A percentile compares a stretch with the other conserved stretches of the same genome.
Evolutionary conservation across 805 yeast genomes (phyloP).

Genomic region (Starmera quercuum): DNA sequence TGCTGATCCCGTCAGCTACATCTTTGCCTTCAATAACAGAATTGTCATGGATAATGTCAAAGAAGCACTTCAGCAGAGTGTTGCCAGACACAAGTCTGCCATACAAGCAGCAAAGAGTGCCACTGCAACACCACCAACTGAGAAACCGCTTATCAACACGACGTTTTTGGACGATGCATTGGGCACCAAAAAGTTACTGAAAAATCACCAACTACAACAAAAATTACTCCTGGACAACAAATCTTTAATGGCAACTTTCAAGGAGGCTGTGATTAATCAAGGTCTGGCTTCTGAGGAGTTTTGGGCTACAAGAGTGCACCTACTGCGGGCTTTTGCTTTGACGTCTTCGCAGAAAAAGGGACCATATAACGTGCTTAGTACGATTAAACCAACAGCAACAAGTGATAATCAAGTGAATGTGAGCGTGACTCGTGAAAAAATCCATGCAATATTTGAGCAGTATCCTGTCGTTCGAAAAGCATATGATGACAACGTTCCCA

Average conservation of each 20-base stretch:
- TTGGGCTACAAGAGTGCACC: conserved; percentile 78
- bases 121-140: conserved; percentile 12
- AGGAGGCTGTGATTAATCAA: conserved; percentile 77
- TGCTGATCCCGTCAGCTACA: conserved; percentile 20
- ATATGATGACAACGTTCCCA: conserved; percentile 85
- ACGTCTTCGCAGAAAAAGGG: conserved; percentile 81
- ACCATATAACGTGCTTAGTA: conserved; percentile 87
- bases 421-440: conserved; percentile 83
- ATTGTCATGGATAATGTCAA: conserved; percentile 72
- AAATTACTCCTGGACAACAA: conserved; percentile 64
- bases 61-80: conserved; percentile 56
- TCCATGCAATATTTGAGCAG: conserved; percentile 82
- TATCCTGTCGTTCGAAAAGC: conserved; percentile 90
- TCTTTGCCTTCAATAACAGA: conserved; percentile 63
- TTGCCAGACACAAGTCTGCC: conserved; percentile 48
- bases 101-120: conserved; percentile 16
- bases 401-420: conserved; percentile 92
- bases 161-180: conserved; percentile 36
- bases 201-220: conserved; percentile 74
- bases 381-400: conserved; percentile 90
- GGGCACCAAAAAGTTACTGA: conserved; percentile 51
- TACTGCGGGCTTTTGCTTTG: conserved; percentile 79
- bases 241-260: conserved; percentile 63
- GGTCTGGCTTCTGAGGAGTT: conserved; percentile 76
- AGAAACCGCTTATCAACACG: conserved; percentile 26